Percentiles rank a stretch among this genome's conserved stretches.
These are phyloP conservation scores for Fusarium ambrosium DNA, from an alignment of 2,329 filamentous ascomycete species.

Conservation along the genomic window DNA sequence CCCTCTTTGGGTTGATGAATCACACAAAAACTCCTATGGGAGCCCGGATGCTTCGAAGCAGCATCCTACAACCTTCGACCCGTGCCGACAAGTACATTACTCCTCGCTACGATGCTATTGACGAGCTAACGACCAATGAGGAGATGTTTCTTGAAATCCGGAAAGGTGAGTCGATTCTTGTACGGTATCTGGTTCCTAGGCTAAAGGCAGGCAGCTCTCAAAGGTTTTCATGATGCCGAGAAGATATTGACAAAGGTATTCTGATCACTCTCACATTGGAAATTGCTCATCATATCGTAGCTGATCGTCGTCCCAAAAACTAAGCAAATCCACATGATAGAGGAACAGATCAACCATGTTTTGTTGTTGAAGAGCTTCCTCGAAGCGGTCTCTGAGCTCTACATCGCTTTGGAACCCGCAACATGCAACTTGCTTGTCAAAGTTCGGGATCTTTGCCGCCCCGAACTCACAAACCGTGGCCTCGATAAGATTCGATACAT, in stretches of 20 bases:
- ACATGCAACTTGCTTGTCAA: conserved; percentile 74
- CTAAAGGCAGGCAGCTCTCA: conserved; percentile 68
- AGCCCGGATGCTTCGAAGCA: conserved; percentile 83
- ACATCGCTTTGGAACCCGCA: conserved; percentile 75
- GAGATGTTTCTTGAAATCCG: conserved; percentile 86
- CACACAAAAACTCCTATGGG: conserved; percentile 92
- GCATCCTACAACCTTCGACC: conserved; percentile 90
- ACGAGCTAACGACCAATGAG: conserved; percentile 85
- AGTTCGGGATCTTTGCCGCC: conserved; percentile 78
- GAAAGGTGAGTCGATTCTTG: conserved; percentile 64
- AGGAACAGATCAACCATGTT: conserved; percentile 88
- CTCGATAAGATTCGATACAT: conserved; percentile 74
- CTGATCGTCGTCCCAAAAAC: conserved; percentile 82
- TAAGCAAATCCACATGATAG: conserved; percentile 75
- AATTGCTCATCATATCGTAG: conserved; percentile 54
- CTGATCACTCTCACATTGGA: fast-evolving
- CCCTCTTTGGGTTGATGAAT: conserved; percentile 87
- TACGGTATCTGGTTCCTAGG: fast-evolving
- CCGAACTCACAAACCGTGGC: conserved; percentile 71
- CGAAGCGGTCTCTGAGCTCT: conserved; percentile 74
- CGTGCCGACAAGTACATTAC: conserved; percentile 73
- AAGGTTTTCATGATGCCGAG: conserved; percentile 82
- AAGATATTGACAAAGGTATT: conserved; percentile 80
- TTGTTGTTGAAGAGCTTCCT: conserved; percentile 90
- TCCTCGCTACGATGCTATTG: conserved; percentile 83